Base-by-base conservation (phyloP, 2,329 filamentous ascomycete species). In the Claviceps digitariae region DNA sequence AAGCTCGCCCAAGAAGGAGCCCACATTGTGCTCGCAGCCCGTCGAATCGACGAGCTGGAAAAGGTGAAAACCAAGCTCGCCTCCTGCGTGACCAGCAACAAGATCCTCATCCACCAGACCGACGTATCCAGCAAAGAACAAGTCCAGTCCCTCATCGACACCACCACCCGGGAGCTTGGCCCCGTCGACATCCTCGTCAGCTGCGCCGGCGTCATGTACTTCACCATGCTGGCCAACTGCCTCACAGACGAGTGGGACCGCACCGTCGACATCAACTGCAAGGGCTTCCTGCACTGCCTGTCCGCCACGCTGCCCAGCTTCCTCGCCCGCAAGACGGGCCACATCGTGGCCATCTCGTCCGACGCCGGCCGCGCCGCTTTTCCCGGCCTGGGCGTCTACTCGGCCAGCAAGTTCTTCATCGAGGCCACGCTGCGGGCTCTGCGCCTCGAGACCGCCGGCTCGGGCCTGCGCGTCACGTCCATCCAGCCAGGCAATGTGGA, bases 201-300 rank as follows among this genome's bases (percentile, higher is more conserved):
- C 43, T 88, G 86, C 62, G 87, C 87, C 0, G 87, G 87, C 38
- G 87, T 91, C 64, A 91, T 91, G 87, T 91, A 91, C 71, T 91
- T 83, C 69, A 90, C 87, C 52, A 83, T 90, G 82, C 90, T 91
- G 87, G 80, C 83, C 54, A 90, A 90, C 64, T 77, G 73, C 17
- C 77, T 85, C 57, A 78, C 74, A 0, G 84, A 87, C 5, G 83
- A 91, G 61, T 91, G 87, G 87, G 82, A 90, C 57, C 83, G 79
- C 54, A 90, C 86, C 0, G 86, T 91, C 44, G 87, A 90, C 61
- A 85, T 91, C 59, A 91, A 91, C 72, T 90, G 87, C 80, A 90
- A 90, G 69, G 87, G 87, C 40, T 75, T 91, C 1, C 72, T 90
- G 52, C 77, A 91, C 72, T 83, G 82, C 58, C 74, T 91, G 3